Conservation (phyloP, 345 rosid genomes). For the Carallia pectinifolia region DNA sequence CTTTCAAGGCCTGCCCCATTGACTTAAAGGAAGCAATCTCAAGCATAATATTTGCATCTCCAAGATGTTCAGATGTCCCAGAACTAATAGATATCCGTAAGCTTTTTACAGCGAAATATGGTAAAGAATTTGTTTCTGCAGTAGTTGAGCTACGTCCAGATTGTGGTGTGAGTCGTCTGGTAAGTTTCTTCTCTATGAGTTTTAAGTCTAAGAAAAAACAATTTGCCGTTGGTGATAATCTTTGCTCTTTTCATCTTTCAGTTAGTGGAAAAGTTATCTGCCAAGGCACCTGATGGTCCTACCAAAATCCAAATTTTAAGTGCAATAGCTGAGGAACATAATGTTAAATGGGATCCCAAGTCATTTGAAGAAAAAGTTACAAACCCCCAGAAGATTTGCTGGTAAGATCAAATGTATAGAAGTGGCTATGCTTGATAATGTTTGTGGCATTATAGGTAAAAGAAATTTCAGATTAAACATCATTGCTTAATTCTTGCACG, state of each 20-base stretch:
- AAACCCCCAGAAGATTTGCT: conserved; percentile 54
- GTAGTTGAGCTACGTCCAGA: conserved; percentile 73
- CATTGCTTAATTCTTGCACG: background rate
- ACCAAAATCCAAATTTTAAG: conserved; percentile 66
- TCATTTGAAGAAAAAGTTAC: conserved; percentile 54
- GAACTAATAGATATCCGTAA: conserved; percentile 73
- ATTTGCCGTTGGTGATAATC: conserved; percentile 6
- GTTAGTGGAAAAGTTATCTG: conserved; percentile 84
- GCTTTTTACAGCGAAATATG: conserved; percentile 81
- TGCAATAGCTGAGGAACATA: conserved; percentile 76
- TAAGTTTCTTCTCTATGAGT: conserved; percentile 30
- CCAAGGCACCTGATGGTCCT: conserved; percentile 78
- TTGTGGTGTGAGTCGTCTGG: conserved; percentile 86
- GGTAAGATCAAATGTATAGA: conserved; percentile 29
- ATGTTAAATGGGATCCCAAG: conserved; percentile 70
- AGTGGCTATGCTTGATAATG: background rate
- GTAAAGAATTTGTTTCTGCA: conserved; percentile 74
- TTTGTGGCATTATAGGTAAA: background rate
- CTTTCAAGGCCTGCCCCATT: conserved; percentile 57
- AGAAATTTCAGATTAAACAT: conserved; percentile 1
- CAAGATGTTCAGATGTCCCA: conserved; percentile 72
- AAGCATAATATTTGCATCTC: conserved; percentile 69
- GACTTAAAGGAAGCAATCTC: conserved; percentile 82
- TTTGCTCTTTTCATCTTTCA: conserved; percentile 24
- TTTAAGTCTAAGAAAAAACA: background rate